Evolutionary conservation across 164 flowering plant genomes (phyloP).

Genomic region (Piper betle): DNA sequence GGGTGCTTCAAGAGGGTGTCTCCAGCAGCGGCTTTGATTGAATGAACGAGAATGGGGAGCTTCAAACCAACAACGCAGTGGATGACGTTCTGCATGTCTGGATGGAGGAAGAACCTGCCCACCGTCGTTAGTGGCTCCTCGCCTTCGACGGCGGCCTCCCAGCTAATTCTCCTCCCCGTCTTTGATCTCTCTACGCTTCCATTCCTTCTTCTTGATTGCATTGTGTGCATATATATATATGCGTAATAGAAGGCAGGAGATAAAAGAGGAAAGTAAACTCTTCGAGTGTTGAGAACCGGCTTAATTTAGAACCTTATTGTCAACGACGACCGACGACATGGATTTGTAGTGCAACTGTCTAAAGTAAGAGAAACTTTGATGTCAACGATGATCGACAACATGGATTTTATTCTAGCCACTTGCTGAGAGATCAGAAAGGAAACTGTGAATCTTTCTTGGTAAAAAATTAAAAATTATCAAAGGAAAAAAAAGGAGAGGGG

Average conservation of each 20-base stretch:
- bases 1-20: conserved; percentile 40
- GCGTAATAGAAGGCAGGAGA: neutral
- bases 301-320: too few species aligned
- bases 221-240: neutral
- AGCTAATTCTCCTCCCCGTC: conserved; percentile 4
- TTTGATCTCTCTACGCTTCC: conserved; percentile 7
- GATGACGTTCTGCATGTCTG: conserved; percentile 32
- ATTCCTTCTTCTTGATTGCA: neutral
- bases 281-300: too few species aligned
- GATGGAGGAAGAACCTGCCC: conserved; percentile 38
- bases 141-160: conserved; percentile 6
- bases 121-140: conserved; percentile 46
- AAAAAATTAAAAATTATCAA: too few species aligned
- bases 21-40: conserved; percentile 16
- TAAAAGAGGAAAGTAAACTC: too few species aligned
- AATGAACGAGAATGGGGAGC: conserved; percentile 21
- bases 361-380: too few species aligned
- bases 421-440: too few species aligned
- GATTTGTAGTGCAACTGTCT: too few species aligned
- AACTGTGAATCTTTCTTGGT: too few species aligned
- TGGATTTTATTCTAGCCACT: too few species aligned
- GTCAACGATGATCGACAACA: too few species aligned
- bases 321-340: too few species aligned
- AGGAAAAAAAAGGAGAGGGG: too few species aligned
- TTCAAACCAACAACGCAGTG: conserved; percentile 25